Evolutionary conservation across 495 filamentous ascomycete species (phyloP).

Genomic region (Talaromyces trachyspermus): DNA sequence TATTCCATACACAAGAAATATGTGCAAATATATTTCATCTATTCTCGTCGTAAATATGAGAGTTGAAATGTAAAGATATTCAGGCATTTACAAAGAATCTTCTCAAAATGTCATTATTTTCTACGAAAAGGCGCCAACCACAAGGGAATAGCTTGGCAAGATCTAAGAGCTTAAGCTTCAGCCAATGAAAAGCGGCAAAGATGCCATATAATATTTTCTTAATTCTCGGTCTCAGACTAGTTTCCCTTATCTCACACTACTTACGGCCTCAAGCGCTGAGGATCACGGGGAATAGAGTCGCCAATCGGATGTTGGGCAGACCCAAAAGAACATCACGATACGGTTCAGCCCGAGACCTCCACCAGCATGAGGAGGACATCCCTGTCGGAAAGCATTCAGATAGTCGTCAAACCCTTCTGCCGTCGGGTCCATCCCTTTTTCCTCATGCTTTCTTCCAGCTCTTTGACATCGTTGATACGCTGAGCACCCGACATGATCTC

Average conservation of each 20-base stretch:
- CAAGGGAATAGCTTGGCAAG: too few species aligned
- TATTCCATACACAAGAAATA: too few species aligned
- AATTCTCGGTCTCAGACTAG: too few species aligned
- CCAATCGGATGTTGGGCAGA: conserved; percentile 71
- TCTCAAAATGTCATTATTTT: too few species aligned
- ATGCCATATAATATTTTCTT: conserved; percentile 5
- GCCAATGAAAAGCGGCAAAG: too few species aligned
- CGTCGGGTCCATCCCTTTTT: conserved; percentile 67
- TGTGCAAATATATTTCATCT: too few species aligned
- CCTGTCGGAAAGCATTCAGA: conserved; percentile 70
- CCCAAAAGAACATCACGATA: conserved; percentile 84
- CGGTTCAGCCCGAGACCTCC: conserved; percentile 84
- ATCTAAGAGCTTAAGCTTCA: too few species aligned
- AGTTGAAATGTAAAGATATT: too few species aligned
- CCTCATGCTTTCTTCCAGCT: conserved; percentile 61
- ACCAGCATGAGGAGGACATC: conserved; percentile 75
- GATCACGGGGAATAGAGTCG: conserved; percentile 78
- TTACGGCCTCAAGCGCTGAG: conserved; percentile 71
- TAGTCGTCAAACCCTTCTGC: conserved; percentile 77
- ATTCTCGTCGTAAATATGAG: too few species aligned
- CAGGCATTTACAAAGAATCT: too few species aligned
- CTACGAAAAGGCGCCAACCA: too few species aligned
- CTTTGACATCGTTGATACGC: conserved; percentile 67
- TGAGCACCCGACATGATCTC: conserved; percentile 86
- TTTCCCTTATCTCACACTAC: too few species aligned